phyloP scores from a whole-genome alignment of 371 early-diverging fungal genomes.

The Rhizomucor miehei region DNA sequence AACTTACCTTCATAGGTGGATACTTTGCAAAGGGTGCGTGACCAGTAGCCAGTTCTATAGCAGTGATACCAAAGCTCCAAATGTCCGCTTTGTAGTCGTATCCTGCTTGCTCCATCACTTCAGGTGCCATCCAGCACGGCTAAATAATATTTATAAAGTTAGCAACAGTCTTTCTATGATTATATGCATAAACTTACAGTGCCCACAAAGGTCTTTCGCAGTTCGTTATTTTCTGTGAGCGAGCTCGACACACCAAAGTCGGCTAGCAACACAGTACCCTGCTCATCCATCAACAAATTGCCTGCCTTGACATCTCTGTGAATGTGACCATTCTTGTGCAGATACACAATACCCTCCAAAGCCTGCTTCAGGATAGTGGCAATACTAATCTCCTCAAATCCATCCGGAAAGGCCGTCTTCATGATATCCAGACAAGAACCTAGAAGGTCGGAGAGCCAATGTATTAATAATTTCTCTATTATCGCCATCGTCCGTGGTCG shows the following conservation, averaged over 20 bases:
- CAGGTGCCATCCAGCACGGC: conserved; percentile 92
- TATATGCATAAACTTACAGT: conserved; percentile 20
- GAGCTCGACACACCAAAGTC: conserved; percentile 89
- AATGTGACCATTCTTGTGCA: conserved; percentile 84
- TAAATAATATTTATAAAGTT: conserved; percentile 1
- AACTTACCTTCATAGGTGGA: conserved; percentile 76
- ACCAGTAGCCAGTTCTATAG: conserved; percentile 84
- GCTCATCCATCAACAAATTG: conserved; percentile 80
- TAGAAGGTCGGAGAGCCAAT: conserved; percentile 7
- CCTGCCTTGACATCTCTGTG: conserved; percentile 93
- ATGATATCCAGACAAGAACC: conserved; percentile 89
- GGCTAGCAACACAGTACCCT: conserved; percentile 80
- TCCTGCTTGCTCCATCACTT: conserved; percentile 71
- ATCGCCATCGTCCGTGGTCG: neutral
- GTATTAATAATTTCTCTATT: too few relatives aligned
- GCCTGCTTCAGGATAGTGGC: conserved; percentile 84
- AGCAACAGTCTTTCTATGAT: neutral
- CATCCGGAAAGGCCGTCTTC: conserved; percentile 77
- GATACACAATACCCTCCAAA: conserved; percentile 81
- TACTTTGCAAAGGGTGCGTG: conserved; percentile 90
- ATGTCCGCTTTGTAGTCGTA: conserved; percentile 91
- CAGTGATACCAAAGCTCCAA: conserved; percentile 92
- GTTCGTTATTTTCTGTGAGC: conserved; percentile 67
- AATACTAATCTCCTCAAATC: conserved; percentile 78
- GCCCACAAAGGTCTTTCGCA: conserved; percentile 72